Base-by-base conservation (phyloP, 169 alveolate genomes). In the Plasmodium gaboni region DNA sequence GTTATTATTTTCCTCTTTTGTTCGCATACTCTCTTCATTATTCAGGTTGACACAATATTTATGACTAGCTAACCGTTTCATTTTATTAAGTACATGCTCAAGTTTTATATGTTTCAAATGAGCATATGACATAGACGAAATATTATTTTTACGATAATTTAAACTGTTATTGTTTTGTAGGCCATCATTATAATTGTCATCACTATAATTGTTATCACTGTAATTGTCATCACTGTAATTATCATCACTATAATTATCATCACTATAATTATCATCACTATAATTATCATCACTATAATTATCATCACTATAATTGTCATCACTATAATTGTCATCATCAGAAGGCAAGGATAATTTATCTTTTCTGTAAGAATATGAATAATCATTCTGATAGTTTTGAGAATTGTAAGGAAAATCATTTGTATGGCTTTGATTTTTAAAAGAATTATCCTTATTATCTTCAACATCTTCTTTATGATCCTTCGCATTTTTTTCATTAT, bases 11-110 rank as follows among this genome's bases (percentile, higher is more conserved):
- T 61, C 70, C 7, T 7, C 74, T 68, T 68, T 15, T 32, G 17
- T 10, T 1, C 0, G 38, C 8, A 28, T 38, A 7, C 22, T 9
- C 24, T 55, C 24, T 55, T 55, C 24, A 55, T 55, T 55, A 55
- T 70, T 63, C n/a, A 8, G 32, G 8, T 70, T 70, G 24, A 70
- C 67, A 55, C 51, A 59, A 6, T 53, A 24, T 13, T 46, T 67
- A 59, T 42, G 26, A 42, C 78, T 78, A 17, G 89, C 89, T 17
- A 78, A 64, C 51, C 48, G n/a, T 15, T 65, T 78, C 89, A 78
- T 78, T 32, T 53, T 78, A 65, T 78, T 78, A 46, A 78, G 60
- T 5, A 78, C 89, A n/a, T 78, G 78, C 19, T 78, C 89, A 10
- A 78, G 67, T 51, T 65, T 78, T 64, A 78, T 78, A 28, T 51